phyloP scores from a whole-genome alignment of 352 stramenopile genomes.

The Peronospora belbahrii region DNA sequence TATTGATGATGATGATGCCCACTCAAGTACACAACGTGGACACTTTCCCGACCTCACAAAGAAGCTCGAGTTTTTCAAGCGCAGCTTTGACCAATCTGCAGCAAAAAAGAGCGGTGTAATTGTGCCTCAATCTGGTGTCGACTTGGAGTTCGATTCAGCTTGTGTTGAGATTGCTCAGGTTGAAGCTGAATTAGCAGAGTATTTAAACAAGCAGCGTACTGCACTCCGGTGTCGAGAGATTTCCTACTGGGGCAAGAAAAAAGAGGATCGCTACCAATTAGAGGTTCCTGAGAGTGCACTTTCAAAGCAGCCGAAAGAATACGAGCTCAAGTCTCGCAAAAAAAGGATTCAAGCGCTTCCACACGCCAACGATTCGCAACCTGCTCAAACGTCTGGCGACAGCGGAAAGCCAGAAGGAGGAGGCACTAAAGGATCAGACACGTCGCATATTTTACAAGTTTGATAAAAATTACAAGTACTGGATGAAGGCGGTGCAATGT shows the following conservation, averaged over 20 bases:
- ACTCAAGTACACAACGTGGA: slow-evolving; percentile 24
- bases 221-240: slow-evolving; percentile 77
- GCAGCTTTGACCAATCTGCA: slow-evolving; percentile 93
- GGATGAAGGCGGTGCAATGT: slow-evolving; percentile 90
- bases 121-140: slow-evolving; percentile 89
- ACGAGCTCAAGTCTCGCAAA: slow-evolving; percentile 89
- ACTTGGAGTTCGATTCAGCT: slow-evolving; percentile 91
- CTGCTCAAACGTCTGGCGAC: slow-evolving; percentile 63
- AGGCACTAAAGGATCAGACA: slow-evolving; percentile 85
- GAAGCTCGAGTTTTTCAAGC: slow-evolving; percentile 92
- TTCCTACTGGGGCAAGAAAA: slow-evolving; percentile 95
- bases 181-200: slow-evolving; percentile 86
- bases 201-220: slow-evolving; percentile 75
- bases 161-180: slow-evolving; percentile 84
- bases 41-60: slow-evolving; percentile 89
- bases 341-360: slow-evolving; percentile 92
- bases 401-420: slow-evolving; percentile 75
- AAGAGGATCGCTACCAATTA: slow-evolving; percentile 91
- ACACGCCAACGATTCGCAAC: slow-evolving; percentile 80
- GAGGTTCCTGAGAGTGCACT: slow-evolving; percentile 83
- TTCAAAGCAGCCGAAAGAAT: slow-evolving; percentile 90
- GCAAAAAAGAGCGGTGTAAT: slow-evolving; percentile 90
- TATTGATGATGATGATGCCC: slow-evolving; percentile 12
- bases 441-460: slow-evolving; percentile 95
- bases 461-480: slow-evolving; percentile 89